Base-by-base conservation (phyloP, 805 yeast genomes). In the Pichia nanzhaoensis region DNA sequence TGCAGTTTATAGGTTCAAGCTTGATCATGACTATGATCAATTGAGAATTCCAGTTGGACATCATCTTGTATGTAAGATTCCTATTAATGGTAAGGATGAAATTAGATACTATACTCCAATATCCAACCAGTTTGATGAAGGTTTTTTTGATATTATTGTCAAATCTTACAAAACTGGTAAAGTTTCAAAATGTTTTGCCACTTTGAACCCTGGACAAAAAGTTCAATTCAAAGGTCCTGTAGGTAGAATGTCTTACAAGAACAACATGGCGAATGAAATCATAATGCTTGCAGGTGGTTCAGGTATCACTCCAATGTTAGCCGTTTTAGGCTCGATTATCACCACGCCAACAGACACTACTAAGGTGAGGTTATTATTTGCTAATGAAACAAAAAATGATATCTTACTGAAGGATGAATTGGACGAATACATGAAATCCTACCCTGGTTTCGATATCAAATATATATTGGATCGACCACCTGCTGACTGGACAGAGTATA, bases 271-370 rank as follows among this genome's bases (percentile, higher is more conserved):
- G 34, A 74, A 74, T 49, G 76, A 79, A 48, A 70, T 85, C 46
- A 79, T 80, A 17, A 71, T 85, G 67, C 70, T 85, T 54, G 91
- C 90, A 7, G 95, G 93, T 53, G 95, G 95, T 17, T 78, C 91
- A 0, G 95, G 97, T 42, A 82, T 90, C 51, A 87, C 96, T 8
- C 96, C 97, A 33, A 80, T 87, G 66, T 73, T 84, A 57, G 95
- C 89, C 65, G 83, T 90, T 14, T 69, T 85, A 42, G 80, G 84
- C 49, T 75, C 75, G 48, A 71, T 84, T 41, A 76, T 83, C 50
- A 83, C 89, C 16, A 78, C 81, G 22, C 80, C 87, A 3, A 79
- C 73, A 46, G 90, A 84, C 60, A 32, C 59, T 28, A 82, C 91
- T 32, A 71, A 73, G 42, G 70, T 85, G 44, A 70, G 77, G 2